These are phyloP conservation scores for Bromus sterilis DNA, from an alignment of 176 grass and related monocot species.

Conservation along the genomic window DNA sequence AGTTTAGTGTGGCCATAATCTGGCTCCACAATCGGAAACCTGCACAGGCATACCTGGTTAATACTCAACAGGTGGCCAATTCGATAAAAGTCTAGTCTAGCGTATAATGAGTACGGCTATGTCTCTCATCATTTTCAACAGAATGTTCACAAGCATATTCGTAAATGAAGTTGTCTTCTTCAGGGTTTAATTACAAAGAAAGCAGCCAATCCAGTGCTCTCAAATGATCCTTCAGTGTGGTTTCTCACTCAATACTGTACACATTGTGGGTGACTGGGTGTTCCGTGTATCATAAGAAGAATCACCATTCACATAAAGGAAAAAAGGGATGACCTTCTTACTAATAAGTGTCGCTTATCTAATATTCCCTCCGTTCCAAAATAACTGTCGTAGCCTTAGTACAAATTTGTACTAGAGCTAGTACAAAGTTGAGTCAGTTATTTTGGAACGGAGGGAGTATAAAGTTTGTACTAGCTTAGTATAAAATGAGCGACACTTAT, in stretches of 20 bases:
- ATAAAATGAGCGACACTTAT: no score
- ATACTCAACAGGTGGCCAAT: not conserved
- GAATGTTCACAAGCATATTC: not conserved
- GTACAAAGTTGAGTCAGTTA: no score
- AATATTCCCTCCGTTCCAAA: no score
- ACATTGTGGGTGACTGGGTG: not conserved
- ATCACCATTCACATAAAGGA: not conserved
- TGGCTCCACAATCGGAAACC: slow-evolving; percentile 97
- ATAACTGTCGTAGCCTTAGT: no score
- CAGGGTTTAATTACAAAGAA: not conserved
- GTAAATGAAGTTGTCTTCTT: not conserved
- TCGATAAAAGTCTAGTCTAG: not conserved
- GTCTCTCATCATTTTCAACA: not conserved
- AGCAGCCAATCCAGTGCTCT: not conserved
- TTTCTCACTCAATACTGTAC: not conserved
- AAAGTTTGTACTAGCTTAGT: no score
- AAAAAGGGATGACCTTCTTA: not conserved
- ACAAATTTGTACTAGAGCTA: no score
- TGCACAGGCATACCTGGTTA: slow-evolving; percentile 20
- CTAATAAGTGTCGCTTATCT: no score
- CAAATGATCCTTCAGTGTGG: not conserved
- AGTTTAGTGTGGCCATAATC: slow-evolving; percentile 93
- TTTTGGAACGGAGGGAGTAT: no score
- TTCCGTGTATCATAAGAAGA: not conserved
- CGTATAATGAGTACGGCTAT: not conserved